These are phyloP conservation scores for Phlyctochytrium planicorne DNA, from an alignment of 192 early-diverging fungal species.

Conservation along the genomic window DNA sequence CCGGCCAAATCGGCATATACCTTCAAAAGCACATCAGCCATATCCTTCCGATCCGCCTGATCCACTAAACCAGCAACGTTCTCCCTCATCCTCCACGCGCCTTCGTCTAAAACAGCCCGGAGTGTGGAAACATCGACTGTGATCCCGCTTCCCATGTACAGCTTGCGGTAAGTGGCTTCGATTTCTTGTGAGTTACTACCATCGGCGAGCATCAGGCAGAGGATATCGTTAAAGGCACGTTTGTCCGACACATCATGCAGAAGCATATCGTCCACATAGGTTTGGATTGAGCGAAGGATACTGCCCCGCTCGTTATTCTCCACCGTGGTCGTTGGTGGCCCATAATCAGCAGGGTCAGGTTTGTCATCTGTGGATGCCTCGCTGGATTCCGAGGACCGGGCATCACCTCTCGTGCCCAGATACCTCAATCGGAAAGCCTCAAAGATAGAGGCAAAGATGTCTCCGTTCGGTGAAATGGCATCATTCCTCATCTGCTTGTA, in stretches of 20 bases:
- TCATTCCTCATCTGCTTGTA: constrained; percentile 12
- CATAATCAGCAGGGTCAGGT: background rate
- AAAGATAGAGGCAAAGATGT: constrained; percentile 1
- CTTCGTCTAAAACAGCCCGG: background rate
- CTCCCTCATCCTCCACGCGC: background rate
- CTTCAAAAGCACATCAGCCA: background rate
- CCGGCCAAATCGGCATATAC: constrained; percentile 1
- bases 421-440: background rate
- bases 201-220: background rate
- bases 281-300: background rate
- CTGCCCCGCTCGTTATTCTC: background rate
- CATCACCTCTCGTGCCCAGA: no score
- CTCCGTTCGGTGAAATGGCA: background rate
- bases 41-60: background rate
- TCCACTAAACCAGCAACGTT: background rate
- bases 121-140: background rate
- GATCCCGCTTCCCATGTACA: background rate
- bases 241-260: no score
- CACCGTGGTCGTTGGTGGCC: background rate
- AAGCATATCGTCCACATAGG: no score
- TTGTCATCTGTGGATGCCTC: background rate
- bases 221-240: no score
- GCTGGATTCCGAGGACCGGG: background rate
- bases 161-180: background rate
- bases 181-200: background rate